Percentiles rank a stretch among this genome's conserved stretches.
Evolutionary conservation across 176 grass and related monocot genomes (phyloP).

Genomic region (Hsuehochloa calcarea): DNA sequence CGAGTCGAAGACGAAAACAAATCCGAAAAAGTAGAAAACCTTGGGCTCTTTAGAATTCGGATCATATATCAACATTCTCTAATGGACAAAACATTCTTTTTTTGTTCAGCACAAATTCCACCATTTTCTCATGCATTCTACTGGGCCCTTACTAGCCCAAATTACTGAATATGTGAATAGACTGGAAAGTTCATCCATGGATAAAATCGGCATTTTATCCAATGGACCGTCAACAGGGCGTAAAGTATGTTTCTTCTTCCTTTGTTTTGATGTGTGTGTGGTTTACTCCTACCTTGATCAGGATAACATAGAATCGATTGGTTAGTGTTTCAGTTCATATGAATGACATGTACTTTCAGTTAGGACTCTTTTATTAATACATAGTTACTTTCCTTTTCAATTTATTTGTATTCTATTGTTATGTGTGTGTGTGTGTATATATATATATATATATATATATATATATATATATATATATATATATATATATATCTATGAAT

Average conservation of each 20-base stretch:
- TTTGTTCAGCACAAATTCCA: conserved; percentile 66
- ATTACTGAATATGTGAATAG: conserved; percentile 69
- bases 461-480: too few relatives aligned
- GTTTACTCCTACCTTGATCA: conserved; percentile 4
- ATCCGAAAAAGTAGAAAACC: too few relatives aligned
- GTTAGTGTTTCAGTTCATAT: background rate
- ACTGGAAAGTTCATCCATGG: conserved; percentile 43
- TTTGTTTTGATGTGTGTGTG: background rate
- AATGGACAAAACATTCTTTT: background rate
- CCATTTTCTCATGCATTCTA: conserved; percentile 69
- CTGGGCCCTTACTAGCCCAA: conserved; percentile 53
- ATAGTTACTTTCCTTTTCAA: background rate
- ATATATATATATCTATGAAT: background rate
- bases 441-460: too few relatives aligned
- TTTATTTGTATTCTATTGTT: background rate
- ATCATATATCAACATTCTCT: too few relatives aligned
- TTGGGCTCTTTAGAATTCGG: too few relatives aligned
- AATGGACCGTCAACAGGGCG: conserved; percentile 55
- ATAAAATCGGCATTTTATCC: conserved; percentile 37
- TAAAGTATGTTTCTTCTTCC: conserved; percentile 55
- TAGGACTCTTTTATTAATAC: conserved; percentile 6
- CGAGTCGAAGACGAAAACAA: too few relatives aligned
- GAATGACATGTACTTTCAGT: background rate
- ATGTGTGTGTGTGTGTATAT: too few relatives aligned
- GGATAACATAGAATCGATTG: background rate